phyloP scores from a whole-genome alignment of 495 filamentous ascomycete species.

The Penicillium desertorum region DNA sequence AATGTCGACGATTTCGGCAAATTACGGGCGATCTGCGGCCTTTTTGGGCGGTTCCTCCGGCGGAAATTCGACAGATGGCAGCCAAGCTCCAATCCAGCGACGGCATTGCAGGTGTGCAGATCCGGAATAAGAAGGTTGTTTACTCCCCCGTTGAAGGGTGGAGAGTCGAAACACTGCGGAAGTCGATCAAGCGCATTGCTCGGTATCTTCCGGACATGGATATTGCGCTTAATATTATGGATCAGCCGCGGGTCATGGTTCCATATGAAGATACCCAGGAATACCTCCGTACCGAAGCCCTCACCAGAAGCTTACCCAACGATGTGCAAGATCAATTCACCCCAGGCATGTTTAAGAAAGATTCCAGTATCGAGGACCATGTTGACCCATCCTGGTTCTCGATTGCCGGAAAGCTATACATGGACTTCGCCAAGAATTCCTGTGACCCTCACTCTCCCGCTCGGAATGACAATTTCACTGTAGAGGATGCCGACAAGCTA shows the following conservation, averaged over 20 bases:
- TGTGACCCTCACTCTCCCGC: conserved; percentile 62
- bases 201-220: conserved; percentile 69
- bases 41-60: conserved; percentile 64
- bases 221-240: conserved; percentile 65
- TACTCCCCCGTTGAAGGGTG: conserved; percentile 57
- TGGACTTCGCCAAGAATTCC: conserved; percentile 59
- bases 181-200: conserved; percentile 57
- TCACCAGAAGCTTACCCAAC: conserved; percentile 42
- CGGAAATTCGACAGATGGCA: conserved; percentile 52
- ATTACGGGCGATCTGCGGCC: conserved; percentile 69
- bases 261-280: conserved; percentile 64
- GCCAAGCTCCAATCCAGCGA: conserved; percentile 46
- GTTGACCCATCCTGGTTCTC: conserved; percentile 28
- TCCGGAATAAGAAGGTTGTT: conserved; percentile 55
- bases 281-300: conserved; percentile 54
- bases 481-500: conserved; percentile 29
- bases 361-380: conserved; percentile 15
- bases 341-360: conserved; percentile 26
- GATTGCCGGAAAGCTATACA: conserved; percentile 50
- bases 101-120: conserved; percentile 55
- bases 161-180: conserved; percentile 61
- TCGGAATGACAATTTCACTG: conserved; percentile 43
- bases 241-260: conserved; percentile 66
- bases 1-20: conserved; percentile 72
- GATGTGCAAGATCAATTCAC: conserved; percentile 41